These are phyloP conservation scores for Lathyrus sativus DNA, from an alignment of 306 rosid species.

Conservation along the genomic window DNA sequence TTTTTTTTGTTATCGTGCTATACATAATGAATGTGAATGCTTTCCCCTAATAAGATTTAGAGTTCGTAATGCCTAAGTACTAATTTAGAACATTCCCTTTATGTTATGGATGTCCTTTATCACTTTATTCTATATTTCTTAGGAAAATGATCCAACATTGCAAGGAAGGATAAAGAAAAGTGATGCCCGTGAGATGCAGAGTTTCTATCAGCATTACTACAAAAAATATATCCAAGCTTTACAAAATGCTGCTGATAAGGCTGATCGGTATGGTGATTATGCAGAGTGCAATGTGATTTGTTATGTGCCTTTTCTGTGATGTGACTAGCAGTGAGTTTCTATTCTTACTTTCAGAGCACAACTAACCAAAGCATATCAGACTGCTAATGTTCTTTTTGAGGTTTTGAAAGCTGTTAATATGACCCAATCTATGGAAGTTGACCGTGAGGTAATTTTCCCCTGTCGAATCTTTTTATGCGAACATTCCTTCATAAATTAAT, in stretches of 20 bases:
- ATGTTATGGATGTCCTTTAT: slow-evolving; percentile 26
- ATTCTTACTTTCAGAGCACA: slow-evolving; percentile 66
- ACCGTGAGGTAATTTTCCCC: slow-evolving; percentile 69
- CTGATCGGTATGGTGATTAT: slow-evolving; percentile 73
- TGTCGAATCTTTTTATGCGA: slow-evolving; percentile 27
- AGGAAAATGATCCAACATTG: slow-evolving; percentile 98
- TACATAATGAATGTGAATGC: not conserved
- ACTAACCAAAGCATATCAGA: slow-evolving; percentile 96
- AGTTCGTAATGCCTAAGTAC: not conserved
- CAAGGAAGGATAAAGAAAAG: slow-evolving; percentile 94
- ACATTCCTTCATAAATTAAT: not conserved
- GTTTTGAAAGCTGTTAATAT: slow-evolving; percentile 95
- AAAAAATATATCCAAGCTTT: slow-evolving; percentile 95
- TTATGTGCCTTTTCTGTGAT: slow-evolving; percentile 30
- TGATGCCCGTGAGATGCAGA: slow-evolving; percentile 99
- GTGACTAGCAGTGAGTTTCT: slow-evolving; percentile 27
- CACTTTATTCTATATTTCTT: slow-evolving; percentile 18
- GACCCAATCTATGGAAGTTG: slow-evolving; percentile 97
- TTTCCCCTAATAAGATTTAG: slow-evolving; percentile 9
- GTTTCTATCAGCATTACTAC: slow-evolving; percentile 95
- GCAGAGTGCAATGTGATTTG: slow-evolving; percentile 9
- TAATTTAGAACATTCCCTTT: not conserved
- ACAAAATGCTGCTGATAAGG: slow-evolving; percentile 91
- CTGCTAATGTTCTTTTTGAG: slow-evolving; percentile 98
- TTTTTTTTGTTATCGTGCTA: not conserved